Base-by-base conservation (phyloP, 805 yeast species). In the Metschnikowia similis region DNA sequence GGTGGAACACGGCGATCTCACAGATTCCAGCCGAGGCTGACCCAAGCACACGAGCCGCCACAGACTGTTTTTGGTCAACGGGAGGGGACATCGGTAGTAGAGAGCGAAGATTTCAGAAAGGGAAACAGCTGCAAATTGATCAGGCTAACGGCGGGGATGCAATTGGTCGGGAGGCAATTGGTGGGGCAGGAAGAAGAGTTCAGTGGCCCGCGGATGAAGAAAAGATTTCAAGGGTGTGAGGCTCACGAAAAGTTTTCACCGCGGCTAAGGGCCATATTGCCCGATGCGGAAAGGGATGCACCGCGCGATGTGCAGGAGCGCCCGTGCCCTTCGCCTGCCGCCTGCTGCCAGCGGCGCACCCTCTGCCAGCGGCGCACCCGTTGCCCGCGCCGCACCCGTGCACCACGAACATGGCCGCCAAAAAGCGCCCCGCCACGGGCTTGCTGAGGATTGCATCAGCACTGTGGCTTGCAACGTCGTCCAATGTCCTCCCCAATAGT, bases 21-120 rank as follows among this genome's bases (percentile, higher is more conserved):
- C 95, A 82, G 66, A 94, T 88, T 62, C 99, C 99, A 38, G 99
- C 99, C 17, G 96, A 80, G 14, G 98, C 99, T n/a, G 98, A 92
- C 42, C 99, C 99, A 41, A 94, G 77, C 39, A 92, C 85, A 70
- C 98, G 83, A 61, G 99, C 96, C 42, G 76, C 58, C 48, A 89
- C 98, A 43, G 96, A 84, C 72, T 92, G 91, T 68, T 86, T 87
- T 77, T 85, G 89, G 65, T 89, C 94, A 57, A 71, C 32, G n/a
- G 61, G 49, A 14, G 61, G 61, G 31, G 61, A 57, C 61, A 57
- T 57, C 26, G 10, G 41, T 14, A 27, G 47, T 13, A 17, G 38
- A 10, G 21, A 21, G 21, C 21, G 21, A 21, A 21, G 21, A 21
- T 4, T 21, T 21, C 21, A 2, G 1, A 21, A 21, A 3, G 21